Conservation (phyloP, 208 protist species). For the Trypanosoma grayi region DNA sequence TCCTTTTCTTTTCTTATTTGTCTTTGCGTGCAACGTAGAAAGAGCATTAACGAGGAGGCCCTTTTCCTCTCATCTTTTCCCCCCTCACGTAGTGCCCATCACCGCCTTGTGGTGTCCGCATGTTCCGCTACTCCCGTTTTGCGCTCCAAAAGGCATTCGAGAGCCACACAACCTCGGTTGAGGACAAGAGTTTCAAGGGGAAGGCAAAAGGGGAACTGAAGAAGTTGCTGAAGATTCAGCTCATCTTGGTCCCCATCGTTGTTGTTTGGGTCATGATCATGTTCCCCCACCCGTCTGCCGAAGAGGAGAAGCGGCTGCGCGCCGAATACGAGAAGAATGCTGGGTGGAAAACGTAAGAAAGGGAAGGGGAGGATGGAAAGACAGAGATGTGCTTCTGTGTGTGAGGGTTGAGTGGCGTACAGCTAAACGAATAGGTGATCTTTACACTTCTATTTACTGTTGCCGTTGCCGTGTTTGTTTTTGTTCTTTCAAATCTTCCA, state of each 20-base stretch:
- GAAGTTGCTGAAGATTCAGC: conserved; percentile 81
- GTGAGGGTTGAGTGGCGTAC: not conserved
- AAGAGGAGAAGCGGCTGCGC: conserved; percentile 69
- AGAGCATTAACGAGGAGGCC: not conserved
- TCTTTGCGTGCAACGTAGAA: no score
- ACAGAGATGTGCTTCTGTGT: no score
- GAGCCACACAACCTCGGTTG: conserved; percentile 36
- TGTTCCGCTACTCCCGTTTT: conserved; percentile 44
- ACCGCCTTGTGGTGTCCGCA: not conserved
- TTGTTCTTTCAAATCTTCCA: no score
- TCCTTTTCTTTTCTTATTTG: conserved; percentile 26
- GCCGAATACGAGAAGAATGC: conserved; percentile 80
- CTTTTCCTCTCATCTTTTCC: not conserved
- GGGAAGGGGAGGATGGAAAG: no score
- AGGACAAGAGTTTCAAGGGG: conserved; percentile 49
- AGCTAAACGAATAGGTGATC: not conserved
- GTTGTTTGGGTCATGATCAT: conserved; percentile 56
- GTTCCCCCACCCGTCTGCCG: conserved; percentile 58
- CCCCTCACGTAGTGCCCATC: not conserved
- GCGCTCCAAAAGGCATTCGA: conserved; percentile 55
- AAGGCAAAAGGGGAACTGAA: conserved; percentile 71
- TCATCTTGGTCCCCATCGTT: conserved; percentile 67
- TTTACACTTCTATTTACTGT: not conserved
- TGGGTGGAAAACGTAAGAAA: conserved; percentile 83
- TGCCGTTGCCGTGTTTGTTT: not conserved